These are phyloP conservation scores for Aspergillus sp. DNA, from an alignment of 2,329 filamentous ascomycete genomes.

Conservation along the genomic window DNA sequence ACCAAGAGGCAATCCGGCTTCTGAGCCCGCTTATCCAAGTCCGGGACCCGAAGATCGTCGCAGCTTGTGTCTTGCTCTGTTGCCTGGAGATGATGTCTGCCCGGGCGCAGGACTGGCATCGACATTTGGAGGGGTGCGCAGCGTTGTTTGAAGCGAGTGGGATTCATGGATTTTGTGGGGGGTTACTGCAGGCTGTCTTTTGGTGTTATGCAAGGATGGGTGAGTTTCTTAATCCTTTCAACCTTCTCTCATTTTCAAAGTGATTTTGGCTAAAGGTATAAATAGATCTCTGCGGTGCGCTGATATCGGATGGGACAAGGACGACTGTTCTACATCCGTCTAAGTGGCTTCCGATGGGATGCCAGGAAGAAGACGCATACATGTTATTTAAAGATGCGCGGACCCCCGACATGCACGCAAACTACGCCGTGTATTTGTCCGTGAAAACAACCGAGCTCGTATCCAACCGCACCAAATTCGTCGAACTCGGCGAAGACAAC, in stretches of 20 bases:
- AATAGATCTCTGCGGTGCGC: conserved; percentile 54
- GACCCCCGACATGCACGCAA: conserved; percentile 57
- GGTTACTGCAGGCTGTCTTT: conserved; percentile 55
- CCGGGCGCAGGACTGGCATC: conserved; percentile 52
- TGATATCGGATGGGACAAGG: conserved; percentile 54
- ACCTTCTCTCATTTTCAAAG: not conserved
- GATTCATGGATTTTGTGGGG: conserved; percentile 53
- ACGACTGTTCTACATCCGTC: conserved; percentile 51
- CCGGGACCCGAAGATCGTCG: conserved; percentile 51
- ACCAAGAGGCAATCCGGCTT: conserved; percentile 53
- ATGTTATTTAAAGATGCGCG: conserved; percentile 38
- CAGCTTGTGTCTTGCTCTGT: conserved; percentile 55
- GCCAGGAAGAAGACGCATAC: conserved; percentile 37
- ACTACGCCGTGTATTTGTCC: conserved; percentile 59
- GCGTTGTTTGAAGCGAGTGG: conserved; percentile 52
- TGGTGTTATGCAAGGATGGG: conserved; percentile 61
- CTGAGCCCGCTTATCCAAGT: conserved; percentile 51
- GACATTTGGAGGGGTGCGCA: conserved; percentile 58
- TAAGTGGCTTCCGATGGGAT: conserved; percentile 49
- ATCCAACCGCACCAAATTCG: conserved; percentile 49
- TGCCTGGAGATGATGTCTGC: conserved; percentile 57
- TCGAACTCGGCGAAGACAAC: conserved; percentile 50
- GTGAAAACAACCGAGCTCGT: conserved; percentile 54
- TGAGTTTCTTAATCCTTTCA: conserved; percentile 20
- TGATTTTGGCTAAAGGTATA: conserved; percentile 2